Base-by-base conservation (phyloP, 305 asterid genomes). In the Solanum hybrid region DNA sequence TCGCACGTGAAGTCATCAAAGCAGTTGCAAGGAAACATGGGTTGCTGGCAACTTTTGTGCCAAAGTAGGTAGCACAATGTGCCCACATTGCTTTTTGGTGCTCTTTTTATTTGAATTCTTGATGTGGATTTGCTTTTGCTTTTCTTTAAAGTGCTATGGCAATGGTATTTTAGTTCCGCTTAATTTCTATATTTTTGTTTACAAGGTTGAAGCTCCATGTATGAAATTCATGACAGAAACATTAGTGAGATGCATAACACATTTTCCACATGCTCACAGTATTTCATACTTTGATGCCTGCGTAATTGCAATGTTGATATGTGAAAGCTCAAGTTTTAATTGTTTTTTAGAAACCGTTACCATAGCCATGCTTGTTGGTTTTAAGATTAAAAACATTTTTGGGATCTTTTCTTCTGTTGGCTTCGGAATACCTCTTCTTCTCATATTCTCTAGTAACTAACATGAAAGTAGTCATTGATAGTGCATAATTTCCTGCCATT, bases 1-100 rank as follows among this genome's bases (percentile, higher is more conserved):
- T 88, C 87, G 82, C 99, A 10, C 99, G 98, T 87, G 99, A 97
- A 91, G 95, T 91, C 24, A 92, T 97, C 88, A 93, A 95, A 88
- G 91, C 98, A 81, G 98, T 97, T 91, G 99, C 99, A 89, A 93
- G 99, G 93, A 97, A 95, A 91, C 96, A 96, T 90, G 97, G 98
- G 78, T 82, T 97, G 85, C 86, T 96, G 92, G 99, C 99, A 10
- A 97, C 99, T 89, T 97, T 97, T 94, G 92, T 95, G 89, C 99
- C 99, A 15, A 97, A 97, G 99, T 97, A 94, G 81, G 97, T 94
- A 88, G 81, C 91, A 78, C 26, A 81, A 26, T 81, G 17, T 80
- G 15, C 66, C 32, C 86, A 38, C 35, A 79, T 24, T 35, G 26
- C 90, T 42, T 81, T 82, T 82, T 35, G 64, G 73, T 85, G 35